Conservation (phyloP, 2,329 filamentous ascomycete genomes). For the Hymenoscyphus repandus region DNA sequence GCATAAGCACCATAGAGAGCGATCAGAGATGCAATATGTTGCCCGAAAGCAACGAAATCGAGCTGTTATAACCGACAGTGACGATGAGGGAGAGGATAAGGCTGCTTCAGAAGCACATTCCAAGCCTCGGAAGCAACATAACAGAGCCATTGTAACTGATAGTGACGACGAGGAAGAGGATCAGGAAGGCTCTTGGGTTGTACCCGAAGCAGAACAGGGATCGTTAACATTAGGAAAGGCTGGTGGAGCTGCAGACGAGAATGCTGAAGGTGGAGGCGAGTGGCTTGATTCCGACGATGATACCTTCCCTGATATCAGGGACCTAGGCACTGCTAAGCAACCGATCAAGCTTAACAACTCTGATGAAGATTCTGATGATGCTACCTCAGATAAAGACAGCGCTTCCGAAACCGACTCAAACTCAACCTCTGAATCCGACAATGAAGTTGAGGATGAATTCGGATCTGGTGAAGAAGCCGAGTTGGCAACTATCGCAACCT, state of each 20-base stretch:
- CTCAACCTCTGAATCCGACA: conserved; percentile 33
- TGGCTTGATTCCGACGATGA: conserved; percentile 56
- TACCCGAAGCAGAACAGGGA: conserved; percentile 60
- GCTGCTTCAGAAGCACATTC: conserved; percentile 34
- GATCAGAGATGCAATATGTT: conserved; percentile 28
- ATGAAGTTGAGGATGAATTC: conserved; percentile 31
- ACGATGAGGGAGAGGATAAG: conserved; percentile 56
- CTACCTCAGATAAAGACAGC: conserved; percentile 10
- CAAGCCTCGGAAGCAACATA: conserved; percentile 40
- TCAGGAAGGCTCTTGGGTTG: conserved; percentile 74
- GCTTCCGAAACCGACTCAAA: conserved; percentile 28
- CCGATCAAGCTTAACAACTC: conserved; percentile 24
- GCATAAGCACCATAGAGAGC: conserved; percentile 7
- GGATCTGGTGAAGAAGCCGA: conserved; percentile 36
- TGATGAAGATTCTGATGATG: conserved; percentile 30
- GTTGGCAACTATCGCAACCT: conserved; percentile 55
- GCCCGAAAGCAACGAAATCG: conserved; percentile 48
- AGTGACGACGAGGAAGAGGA: conserved; percentile 61
- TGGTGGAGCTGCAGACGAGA: conserved; percentile 80
- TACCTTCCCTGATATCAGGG: conserved; percentile 35
- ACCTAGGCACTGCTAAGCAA: conserved; percentile 26
- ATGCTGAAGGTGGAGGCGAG: conserved; percentile 82
- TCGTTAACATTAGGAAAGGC: conserved; percentile 63
- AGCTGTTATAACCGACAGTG: conserved; percentile 59
- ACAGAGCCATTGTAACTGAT: conserved; percentile 53